Percentiles rank a stretch among this genome's conserved stretches.
These are phyloP conservation scores for Diplodia seriata DNA, from an alignment of 2,329 filamentous ascomycete genomes.

Conservation along the genomic window DNA sequence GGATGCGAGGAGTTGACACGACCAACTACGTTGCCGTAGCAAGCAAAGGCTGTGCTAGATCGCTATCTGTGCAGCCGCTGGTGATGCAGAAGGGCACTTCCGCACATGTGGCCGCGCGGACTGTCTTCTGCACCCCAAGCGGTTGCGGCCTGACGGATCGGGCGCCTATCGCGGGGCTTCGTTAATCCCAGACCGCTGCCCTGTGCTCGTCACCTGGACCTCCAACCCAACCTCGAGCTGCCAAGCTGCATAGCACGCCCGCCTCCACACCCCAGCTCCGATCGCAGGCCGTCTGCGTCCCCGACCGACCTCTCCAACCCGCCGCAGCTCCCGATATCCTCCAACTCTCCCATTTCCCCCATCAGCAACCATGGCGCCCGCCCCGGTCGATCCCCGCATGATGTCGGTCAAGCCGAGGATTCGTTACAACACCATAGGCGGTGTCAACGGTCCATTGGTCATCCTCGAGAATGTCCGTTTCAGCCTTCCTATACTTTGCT, in stretches of 20 bases:
- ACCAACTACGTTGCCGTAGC: not conserved
- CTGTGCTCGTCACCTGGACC: slow-evolving; percentile 31
- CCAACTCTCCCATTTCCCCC: slow-evolving; percentile 1
- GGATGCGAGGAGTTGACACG: not conserved
- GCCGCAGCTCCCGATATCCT: slow-evolving; percentile 27
- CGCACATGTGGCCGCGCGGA: slow-evolving; percentile 3
- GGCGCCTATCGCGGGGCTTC: slow-evolving; percentile 27
- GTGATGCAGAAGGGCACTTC: slow-evolving; percentile 2
- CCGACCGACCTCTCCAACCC: not conserved
- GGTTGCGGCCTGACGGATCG: slow-evolving; percentile 20
- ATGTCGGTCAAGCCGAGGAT: slow-evolving; percentile 72
- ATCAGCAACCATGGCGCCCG: slow-evolving; percentile 44
- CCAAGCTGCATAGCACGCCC: slow-evolving; percentile 32
- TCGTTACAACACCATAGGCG: slow-evolving; percentile 97
- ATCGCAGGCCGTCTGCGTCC: slow-evolving; percentile 30
- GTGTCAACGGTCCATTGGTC: slow-evolving; percentile 96
- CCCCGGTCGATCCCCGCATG: slow-evolving; percentile 56
- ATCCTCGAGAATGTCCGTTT: slow-evolving; percentile 89
- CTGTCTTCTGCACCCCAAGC: not conserved
- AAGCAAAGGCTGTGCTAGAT: not conserved
- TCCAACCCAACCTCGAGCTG: slow-evolving; percentile 32
- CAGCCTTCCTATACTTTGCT: slow-evolving; percentile 25
- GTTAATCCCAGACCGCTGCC: slow-evolving; percentile 28
- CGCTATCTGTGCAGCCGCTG: not conserved
- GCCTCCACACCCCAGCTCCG: slow-evolving; percentile 27